Conservation (phyloP, 306 rosid genomes). For the Quercus bicolor region DNA sequence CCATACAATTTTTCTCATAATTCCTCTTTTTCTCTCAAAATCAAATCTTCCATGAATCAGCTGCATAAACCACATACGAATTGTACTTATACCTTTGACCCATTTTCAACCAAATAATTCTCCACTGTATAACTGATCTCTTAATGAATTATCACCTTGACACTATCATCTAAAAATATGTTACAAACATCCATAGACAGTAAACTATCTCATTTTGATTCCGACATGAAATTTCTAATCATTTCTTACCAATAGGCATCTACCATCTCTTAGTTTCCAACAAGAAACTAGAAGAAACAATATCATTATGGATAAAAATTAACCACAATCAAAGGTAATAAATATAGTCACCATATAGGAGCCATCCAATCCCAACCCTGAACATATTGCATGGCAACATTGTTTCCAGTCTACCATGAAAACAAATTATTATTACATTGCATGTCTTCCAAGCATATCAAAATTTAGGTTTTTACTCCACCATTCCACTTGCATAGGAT, state of each 20-base stretch:
- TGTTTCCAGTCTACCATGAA: conserved; percentile 70
- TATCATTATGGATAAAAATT: not conserved
- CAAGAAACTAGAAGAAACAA: not conserved
- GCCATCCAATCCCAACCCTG: conserved; percentile 99
- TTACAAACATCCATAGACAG: too few relatives aligned
- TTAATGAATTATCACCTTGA: too few relatives aligned
- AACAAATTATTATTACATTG: conserved; percentile 9
- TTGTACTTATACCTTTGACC: too few relatives aligned
- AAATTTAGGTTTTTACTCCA: not conserved
- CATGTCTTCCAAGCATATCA: not conserved
- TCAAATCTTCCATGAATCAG: too few relatives aligned
- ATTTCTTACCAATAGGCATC: not conserved
- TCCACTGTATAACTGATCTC: too few relatives aligned
- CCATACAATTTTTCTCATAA: too few relatives aligned
- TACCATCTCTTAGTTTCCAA: not conserved
- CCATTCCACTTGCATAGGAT: conserved; percentile 13
- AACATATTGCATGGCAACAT: conserved; percentile 85
- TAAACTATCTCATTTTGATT: too few relatives aligned
- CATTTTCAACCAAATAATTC: too few relatives aligned
- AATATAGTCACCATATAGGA: conserved; percentile 83
- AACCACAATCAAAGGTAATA: conserved; percentile 1
- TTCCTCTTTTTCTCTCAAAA: too few relatives aligned
- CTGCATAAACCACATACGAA: too few relatives aligned
- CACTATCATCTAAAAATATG: too few relatives aligned
- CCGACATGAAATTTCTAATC: not conserved